Evolutionary conservation across 2,329 filamentous ascomycete genomes (phyloP), one percentile per base, ranked within the genome.

Genomic region (Periglandula ipomoeae): DNA sequence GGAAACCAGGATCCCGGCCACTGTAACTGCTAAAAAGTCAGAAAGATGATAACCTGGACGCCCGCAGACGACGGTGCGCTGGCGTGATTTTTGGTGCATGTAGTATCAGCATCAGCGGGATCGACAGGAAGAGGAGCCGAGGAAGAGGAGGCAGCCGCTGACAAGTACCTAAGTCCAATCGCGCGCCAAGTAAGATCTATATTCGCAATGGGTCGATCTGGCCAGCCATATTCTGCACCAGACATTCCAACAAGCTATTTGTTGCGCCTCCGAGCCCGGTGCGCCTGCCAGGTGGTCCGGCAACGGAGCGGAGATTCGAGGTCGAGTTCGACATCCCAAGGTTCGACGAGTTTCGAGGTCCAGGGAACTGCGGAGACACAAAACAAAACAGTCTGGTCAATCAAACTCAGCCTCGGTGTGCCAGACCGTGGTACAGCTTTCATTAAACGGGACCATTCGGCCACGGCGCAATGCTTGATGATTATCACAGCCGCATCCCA

Each of bases 1-100:
- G 48, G 43, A 39, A 50, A 26, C 48, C 43, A 46, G 48, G 43
- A 46, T 50, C 27, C 17, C 43, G 48, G 48, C 48, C 48, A 46
- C 22, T 26, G n/a, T 26, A 11, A 11, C 15, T n/a, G 2, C 32
- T 42, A 38, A 17, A 22, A 19, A 39, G 19, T 26, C 20, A 34
- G 8, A n/a, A 38, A 32, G 22, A 27, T 24, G 15, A 32, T 10
- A 32, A 22, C 38, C 15, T 41, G 37, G 37, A n/a, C 37, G 10
- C 37, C 19, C 10, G 30, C 15, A 32, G 23, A 40, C 15, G 22
- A 17, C 22, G 34, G 40, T 15, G 27, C 15, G 24, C 43, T 44
- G 43, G 27, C 43, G 43, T 45, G 43, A 45, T 35, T 35, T 30
- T 24, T 34, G 41, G 19, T 20, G 22, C 24, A 30, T 19, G 17